These are phyloP conservation scores for Hylodesmum podocarpum DNA, from an alignment of 306 rosid genomes.

Conservation along the genomic window DNA sequence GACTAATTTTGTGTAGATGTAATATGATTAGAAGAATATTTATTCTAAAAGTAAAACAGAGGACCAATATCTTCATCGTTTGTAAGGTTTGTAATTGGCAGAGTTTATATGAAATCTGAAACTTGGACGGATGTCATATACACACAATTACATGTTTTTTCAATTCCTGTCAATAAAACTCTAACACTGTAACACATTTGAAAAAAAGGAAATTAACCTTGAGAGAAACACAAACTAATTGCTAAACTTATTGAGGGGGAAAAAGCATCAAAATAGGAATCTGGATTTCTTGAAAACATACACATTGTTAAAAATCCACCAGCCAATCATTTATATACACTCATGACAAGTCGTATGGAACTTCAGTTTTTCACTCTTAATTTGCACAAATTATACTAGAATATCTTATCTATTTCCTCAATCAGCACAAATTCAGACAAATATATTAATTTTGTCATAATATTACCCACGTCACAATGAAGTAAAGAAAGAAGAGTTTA, in stretches of 20 bases:
- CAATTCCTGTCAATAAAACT: too few relatives aligned
- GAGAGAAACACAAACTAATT: not conserved
- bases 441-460: not conserved
- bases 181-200: too few relatives aligned
- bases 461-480: not conserved
- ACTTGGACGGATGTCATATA: not conserved
- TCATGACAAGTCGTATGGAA: not conserved
- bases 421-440: not conserved
- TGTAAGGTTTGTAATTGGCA: not conserved
- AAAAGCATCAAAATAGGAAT: not conserved
- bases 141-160: not conserved
- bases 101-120: slow-evolving; percentile 1
- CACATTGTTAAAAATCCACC: not conserved
- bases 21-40: not conserved
- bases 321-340: not conserved
- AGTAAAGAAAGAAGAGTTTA: not conserved
- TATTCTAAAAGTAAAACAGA: not conserved
- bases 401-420: not conserved
- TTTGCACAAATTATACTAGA: not conserved
- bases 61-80: not conserved
- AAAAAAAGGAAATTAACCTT: not conserved
- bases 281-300: not conserved
- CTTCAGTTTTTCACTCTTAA: not conserved
- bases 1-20: slow-evolving; percentile 45
- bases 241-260: not conserved